phyloP scores from a whole-genome alignment of 208 protist species.

The Leishmania major region DNA sequence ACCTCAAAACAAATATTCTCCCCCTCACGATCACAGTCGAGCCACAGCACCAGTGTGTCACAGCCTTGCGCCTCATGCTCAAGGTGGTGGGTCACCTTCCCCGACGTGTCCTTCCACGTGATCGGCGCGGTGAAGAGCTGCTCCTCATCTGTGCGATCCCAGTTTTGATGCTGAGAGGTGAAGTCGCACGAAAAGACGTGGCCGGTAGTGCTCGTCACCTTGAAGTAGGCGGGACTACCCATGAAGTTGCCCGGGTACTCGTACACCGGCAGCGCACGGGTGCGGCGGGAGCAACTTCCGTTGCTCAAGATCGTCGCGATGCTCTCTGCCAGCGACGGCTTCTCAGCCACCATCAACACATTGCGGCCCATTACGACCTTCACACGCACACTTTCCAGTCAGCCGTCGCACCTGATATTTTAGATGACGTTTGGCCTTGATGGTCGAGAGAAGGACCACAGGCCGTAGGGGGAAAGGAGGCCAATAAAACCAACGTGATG shows the following conservation, averaged over 20 bases:
- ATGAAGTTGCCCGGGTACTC: conserved; percentile 84
- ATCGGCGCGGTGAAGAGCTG: conserved; percentile 85
- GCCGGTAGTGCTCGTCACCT: conserved; percentile 91
- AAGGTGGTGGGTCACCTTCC: conserved; percentile 89
- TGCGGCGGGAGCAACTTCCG: conserved; percentile 63
- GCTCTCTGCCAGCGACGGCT: conserved; percentile 93
- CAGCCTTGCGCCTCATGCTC: conserved; percentile 79
- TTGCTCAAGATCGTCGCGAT: conserved; percentile 88
- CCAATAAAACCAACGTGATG: background rate
- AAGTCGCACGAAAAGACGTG: conserved; percentile 94
- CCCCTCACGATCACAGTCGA: conserved; percentile 97
- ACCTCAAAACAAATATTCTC: conserved; percentile 99
- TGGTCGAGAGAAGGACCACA: background rate
- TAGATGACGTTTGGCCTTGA: background rate
- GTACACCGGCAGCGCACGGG: conserved; percentile 83
- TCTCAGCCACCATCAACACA: conserved; percentile 95
- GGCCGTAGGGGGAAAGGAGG: background rate
- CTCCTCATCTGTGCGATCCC: conserved; percentile 86
- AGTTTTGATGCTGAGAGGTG: conserved; percentile 86
- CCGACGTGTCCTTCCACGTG: conserved; percentile 82
- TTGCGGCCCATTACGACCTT: conserved; percentile 41
- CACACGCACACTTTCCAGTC: background rate
- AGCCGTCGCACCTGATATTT: background rate
- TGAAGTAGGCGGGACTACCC: conserved; percentile 65
- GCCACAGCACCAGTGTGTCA: conserved; percentile 92